These are phyloP conservation scores for Hypoxylon sp. DNA, from an alignment of 2,329 filamentous ascomycete species.

Conservation along the genomic window DNA sequence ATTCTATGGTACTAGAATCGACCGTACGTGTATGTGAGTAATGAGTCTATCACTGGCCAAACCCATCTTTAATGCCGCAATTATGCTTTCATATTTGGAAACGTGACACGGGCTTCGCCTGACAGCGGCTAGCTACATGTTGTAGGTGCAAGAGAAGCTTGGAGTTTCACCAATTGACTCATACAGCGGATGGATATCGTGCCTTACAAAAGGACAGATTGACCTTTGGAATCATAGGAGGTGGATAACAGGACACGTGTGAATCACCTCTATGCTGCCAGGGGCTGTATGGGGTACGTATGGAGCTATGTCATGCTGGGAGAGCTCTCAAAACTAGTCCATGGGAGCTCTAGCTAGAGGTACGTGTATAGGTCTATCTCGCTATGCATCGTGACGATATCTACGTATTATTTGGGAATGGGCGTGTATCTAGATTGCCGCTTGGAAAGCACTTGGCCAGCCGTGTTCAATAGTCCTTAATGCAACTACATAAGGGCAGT, in stretches of 20 bases:
- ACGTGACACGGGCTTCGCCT: conserved; percentile 29
- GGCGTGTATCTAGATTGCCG: conserved; percentile 10
- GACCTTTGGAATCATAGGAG: conserved; percentile 9
- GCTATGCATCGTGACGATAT: conserved; percentile 19
- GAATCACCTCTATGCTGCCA: conserved; percentile 5
- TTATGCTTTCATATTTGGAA: conserved; percentile 33
- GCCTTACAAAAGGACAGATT: conserved; percentile 12
- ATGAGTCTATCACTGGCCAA: conserved; percentile 19
- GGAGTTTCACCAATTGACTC: conserved; percentile 24
- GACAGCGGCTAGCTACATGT: conserved; percentile 29
- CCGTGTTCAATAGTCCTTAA: conserved; percentile 23
- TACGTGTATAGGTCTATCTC: neutral
- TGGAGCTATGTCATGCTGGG: conserved; percentile 16
- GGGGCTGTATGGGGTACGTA: conserved; percentile 28
- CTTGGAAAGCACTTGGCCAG: conserved; percentile 14
- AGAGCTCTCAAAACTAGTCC: neutral
- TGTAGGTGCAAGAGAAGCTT: conserved; percentile 7
- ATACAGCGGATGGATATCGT: conserved; percentile 22
- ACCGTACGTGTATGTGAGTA: conserved; percentile 15
- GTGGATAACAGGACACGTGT: conserved; percentile 13
- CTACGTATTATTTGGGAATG: neutral
- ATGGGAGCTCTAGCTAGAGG: neutral
- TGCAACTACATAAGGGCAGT: conserved; percentile 23
- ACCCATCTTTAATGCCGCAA: conserved; percentile 31
- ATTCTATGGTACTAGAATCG: conserved; percentile 10